These are phyloP conservation scores for Magnolia sinica DNA, from an alignment of 164 flowering plant species.

Conservation along the genomic window DNA sequence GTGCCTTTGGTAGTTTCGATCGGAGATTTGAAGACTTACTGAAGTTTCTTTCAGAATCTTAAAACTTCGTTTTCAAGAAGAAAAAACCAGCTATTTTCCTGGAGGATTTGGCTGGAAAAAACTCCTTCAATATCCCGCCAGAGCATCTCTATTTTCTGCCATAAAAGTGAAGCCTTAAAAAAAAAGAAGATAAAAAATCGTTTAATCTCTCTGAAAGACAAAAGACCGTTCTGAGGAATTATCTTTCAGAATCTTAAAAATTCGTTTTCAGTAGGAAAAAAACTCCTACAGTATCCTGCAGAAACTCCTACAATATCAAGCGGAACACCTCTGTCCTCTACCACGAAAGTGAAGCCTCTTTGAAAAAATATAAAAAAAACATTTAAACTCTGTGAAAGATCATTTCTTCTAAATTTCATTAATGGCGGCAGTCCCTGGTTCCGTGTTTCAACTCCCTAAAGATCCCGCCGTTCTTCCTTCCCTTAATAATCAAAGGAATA, in stretches of 20 bases:
- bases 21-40: not conserved
- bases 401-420: conserved; percentile 18
- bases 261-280: conserved; percentile 28
- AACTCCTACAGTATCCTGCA: not conserved
- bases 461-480: conserved; percentile 20
- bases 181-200: too few relatives aligned
- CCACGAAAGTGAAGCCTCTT: too few relatives aligned
- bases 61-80: too few relatives aligned
- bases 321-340: too few relatives aligned
- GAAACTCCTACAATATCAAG: conserved; percentile 57
- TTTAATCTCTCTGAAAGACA: too few relatives aligned
- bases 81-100: conserved; percentile 24
- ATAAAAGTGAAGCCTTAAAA: too few relatives aligned
- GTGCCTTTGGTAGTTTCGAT: not conserved
- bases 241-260: not conserved
- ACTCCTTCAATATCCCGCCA: conserved; percentile 58
- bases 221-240: not conserved
- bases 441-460: conserved; percentile 30
- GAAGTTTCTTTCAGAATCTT: not conserved
- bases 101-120: conserved; percentile 93
- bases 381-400: too few relatives aligned
- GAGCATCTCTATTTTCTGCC: too few relatives aligned
- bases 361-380: too few relatives aligned
- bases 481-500: conserved; percentile 23
- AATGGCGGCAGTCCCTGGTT: conserved; percentile 45